phyloP scores from a whole-genome alignment of 805 yeast genomes.

The Suhomyces kilbournensis region DNA sequence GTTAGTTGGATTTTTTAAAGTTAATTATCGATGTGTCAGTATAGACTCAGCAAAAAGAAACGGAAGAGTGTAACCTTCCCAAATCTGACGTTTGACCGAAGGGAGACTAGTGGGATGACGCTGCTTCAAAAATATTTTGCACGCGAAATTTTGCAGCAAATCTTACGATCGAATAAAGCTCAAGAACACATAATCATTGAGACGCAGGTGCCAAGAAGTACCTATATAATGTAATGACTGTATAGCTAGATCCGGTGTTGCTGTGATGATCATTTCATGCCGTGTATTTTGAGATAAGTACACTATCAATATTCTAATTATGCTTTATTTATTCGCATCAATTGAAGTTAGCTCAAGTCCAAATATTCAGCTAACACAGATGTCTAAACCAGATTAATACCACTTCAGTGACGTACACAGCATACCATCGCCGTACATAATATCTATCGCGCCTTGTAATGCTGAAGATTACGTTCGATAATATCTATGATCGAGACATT shows the following conservation, averaged over 20 bases:
- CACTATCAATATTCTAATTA: too few relatives aligned
- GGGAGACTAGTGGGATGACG: background rate
- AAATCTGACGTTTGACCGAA: background rate
- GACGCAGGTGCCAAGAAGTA: background rate
- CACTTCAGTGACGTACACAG: too few relatives aligned
- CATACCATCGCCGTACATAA: too few relatives aligned
- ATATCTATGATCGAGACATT: too few relatives aligned
- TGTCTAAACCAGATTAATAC: too few relatives aligned
- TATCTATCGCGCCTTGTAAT: too few relatives aligned
- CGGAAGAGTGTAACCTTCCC: background rate
- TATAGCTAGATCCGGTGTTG: too few relatives aligned
- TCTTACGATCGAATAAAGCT: background rate
- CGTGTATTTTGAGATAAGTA: background rate
- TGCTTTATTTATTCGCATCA: too few relatives aligned
- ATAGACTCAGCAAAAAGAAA: background rate
- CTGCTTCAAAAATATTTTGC: background rate
- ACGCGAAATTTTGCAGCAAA: background rate
- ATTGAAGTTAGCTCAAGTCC: too few relatives aligned
- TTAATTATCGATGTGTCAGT: background rate
- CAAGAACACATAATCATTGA: background rate
- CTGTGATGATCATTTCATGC: background rate
- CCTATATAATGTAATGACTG: too few relatives aligned
- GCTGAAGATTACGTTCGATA: too few relatives aligned
- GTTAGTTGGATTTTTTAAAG: background rate
- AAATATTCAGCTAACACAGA: too few relatives aligned